A percentile compares a stretch with the other conserved stretches of the same genome.
Evolutionary conservation across 306 rosid genomes (phyloP).

Genomic region (Castanea mollissima): DNA sequence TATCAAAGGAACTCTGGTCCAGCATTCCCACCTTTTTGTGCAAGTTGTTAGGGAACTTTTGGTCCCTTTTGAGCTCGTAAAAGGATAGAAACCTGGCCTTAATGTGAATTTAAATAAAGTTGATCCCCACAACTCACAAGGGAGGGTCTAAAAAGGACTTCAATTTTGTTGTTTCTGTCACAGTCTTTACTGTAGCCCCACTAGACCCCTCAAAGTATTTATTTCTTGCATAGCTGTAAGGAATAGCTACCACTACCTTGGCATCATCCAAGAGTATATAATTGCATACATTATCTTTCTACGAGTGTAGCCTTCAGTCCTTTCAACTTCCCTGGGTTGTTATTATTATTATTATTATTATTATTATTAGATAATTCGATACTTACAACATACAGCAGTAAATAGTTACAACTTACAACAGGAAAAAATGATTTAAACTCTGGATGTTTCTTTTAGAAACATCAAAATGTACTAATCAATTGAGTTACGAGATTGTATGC

Average conservation of each 20-base stretch:
- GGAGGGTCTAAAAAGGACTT: slow-evolving; percentile 1
- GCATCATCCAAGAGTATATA: background rate
- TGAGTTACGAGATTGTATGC: too few relatives aligned
- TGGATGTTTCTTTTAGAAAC: too few relatives aligned
- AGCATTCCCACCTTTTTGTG: slow-evolving; percentile 15
- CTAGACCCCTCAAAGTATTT: background rate
- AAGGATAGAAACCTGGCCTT: slow-evolving; percentile 28
- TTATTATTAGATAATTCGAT: too few relatives aligned
- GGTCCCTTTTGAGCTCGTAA: slow-evolving; percentile 22
- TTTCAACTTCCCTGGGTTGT: background rate
- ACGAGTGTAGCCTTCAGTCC: background rate
- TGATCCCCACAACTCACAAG: slow-evolving; percentile 30
- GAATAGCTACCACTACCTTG: background rate
- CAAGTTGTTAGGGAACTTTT: slow-evolving; percentile 26
- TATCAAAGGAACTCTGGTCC: background rate
- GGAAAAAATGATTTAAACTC: too few relatives aligned
- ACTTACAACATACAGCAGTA: too few relatives aligned
- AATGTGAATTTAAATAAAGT: slow-evolving; percentile 23
- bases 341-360: too few relatives aligned
- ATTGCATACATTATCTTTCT: background rate
- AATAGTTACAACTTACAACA: too few relatives aligned
- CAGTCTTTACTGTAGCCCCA: slow-evolving; percentile 15
- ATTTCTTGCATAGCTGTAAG: background rate
- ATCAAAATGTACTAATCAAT: too few relatives aligned
- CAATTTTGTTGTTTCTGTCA: slow-evolving; percentile 16